Evolutionary conservation across 2,329 filamentous ascomycete species (phyloP), one percentile per base, ranked within the genome.

Genomic region (Ascomycota sp.): DNA sequence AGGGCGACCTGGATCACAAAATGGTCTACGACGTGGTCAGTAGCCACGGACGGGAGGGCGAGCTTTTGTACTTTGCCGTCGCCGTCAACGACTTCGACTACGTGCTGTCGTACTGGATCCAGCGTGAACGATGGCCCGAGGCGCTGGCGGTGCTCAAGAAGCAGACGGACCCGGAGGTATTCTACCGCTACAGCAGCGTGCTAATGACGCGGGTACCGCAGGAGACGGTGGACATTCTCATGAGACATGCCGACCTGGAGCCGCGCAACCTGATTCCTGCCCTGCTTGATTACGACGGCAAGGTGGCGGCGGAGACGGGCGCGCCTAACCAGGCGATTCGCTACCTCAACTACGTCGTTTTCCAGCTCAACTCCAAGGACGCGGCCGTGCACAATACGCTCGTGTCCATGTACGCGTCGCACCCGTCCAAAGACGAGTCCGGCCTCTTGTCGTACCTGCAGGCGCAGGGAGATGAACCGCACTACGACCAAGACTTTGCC

Each of bases 151-250:
- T 95, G 29, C 63, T 98, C 34, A 92, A 93, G 58, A 83, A 79
- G 53, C 89, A 98, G 55, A 92, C 76, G 6, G 79, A 92, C 33
- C 71, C 81, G 0, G 82, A 92, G 33, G 80, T 92, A 31, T 98
- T 95, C 56, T 95, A 95, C 60, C 77, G 81, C 40, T 93, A 95
- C 53, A 89, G 82, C 59, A 92, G 77, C 46, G 84, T 95, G n/a
- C 66, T 98, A 32, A 92, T 98, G 77, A 76, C 74, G 11, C 80
- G 93, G 49, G 75, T 75, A 4, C 72, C 86, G 0, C 68, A 76
- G 6, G 84, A 92, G 34, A 62, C 92, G 21, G 78, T 95, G n/a
- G 86, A 98, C 43, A 83, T 98, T 27, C 58, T 98, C 47, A 93
- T 92, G 79, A 72, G 89, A 27, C 86, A 95, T 48, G 64, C 72